Evolutionary conservation across 495 filamentous ascomycete species (phyloP).

Genomic region (Coniosporium apollinis): DNA sequence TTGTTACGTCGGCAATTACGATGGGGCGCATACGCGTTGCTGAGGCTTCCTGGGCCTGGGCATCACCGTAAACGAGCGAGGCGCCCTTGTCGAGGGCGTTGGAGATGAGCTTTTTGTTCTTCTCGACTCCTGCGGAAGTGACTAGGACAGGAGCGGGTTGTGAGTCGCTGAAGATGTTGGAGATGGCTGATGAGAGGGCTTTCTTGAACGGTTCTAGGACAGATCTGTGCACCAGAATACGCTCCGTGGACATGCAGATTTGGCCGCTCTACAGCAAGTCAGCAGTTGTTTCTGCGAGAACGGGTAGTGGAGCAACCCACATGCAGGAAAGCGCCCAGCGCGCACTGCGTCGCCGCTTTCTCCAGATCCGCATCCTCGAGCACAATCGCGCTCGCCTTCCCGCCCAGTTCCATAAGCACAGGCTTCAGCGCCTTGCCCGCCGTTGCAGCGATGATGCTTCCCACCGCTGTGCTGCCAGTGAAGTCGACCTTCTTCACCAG

Average conservation of each 20-base stretch:
- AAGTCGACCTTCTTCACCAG: conserved; percentile 45
- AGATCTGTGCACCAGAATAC: conserved; percentile 62
- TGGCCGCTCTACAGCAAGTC: conserved; percentile 43
- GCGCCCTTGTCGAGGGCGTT: conserved; percentile 59
- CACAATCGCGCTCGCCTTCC: conserved; percentile 43
- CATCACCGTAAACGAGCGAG: conserved; percentile 38
- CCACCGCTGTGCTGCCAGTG: conserved; percentile 40
- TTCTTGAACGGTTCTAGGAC: conserved; percentile 48
- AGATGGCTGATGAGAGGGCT: conserved; percentile 30
- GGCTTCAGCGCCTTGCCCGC: conserved; percentile 52
- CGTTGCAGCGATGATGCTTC: conserved; percentile 36
- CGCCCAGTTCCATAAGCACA: conserved; percentile 46
- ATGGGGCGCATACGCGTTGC: conserved; percentile 50
- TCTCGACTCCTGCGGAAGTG: conserved; percentile 39
- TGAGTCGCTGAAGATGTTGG: conserved; percentile 13
- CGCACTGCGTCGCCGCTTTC: conserved; percentile 34
- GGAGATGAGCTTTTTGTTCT: conserved; percentile 36
- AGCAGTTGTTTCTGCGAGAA: neutral
- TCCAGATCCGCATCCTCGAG: conserved; percentile 42
- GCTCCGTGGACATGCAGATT: conserved; percentile 85
- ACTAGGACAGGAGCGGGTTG: conserved; percentile 42
- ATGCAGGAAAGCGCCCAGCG: conserved; percentile 37
- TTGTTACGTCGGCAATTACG: conserved; percentile 49
- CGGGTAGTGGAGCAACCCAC: conserved; percentile 12
- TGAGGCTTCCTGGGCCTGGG: conserved; percentile 24